Conservation (phyloP, 768 basidiomycete species). For the Coprinellus aureogranulatus region DNA sequence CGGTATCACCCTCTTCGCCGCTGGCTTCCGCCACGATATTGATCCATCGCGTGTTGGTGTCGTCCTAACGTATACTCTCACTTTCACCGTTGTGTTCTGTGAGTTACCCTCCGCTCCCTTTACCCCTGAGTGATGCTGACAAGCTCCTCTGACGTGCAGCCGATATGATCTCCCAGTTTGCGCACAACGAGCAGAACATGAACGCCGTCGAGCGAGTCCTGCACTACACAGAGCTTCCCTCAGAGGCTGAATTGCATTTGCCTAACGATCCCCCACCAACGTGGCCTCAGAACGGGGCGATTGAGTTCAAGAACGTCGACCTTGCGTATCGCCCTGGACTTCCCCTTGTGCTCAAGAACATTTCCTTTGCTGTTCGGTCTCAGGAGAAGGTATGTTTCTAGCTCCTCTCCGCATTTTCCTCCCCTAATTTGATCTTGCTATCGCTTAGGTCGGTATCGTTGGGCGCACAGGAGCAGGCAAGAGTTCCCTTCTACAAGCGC, state of each 20-base stretch:
- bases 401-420: constrained; percentile 25
- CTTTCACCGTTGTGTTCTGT: constrained; percentile 49
- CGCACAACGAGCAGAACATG: constrained; percentile 65
- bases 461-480: constrained; percentile 33
- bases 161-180: constrained; percentile 52
- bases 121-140: background rate
- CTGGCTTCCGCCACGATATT: constrained; percentile 48
- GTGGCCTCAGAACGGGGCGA: constrained; percentile 52
- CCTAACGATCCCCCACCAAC: constrained; percentile 43
- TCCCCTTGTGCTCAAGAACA: constrained; percentile 59
- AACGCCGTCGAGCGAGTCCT: constrained; percentile 68
- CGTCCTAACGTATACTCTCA: constrained; percentile 18
- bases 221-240: constrained; percentile 59
- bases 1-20: constrained; percentile 67
- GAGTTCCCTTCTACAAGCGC: constrained; percentile 54
- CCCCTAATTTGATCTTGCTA: background rate
- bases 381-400: constrained; percentile 64
- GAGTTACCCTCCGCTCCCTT: constrained; percentile 14
- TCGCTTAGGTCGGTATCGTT: constrained; percentile 25
- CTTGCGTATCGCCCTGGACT: constrained; percentile 59
- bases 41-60: constrained; percentile 7
- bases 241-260: constrained; percentile 45
- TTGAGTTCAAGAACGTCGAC: constrained; percentile 54
- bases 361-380: constrained; percentile 51
- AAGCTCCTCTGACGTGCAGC: constrained; percentile 29